Percentiles rank a stretch among this genome's conserved stretches.
phyloP scores from a whole-genome alignment of 257 asterid species.

The Striga asiatica region DNA sequence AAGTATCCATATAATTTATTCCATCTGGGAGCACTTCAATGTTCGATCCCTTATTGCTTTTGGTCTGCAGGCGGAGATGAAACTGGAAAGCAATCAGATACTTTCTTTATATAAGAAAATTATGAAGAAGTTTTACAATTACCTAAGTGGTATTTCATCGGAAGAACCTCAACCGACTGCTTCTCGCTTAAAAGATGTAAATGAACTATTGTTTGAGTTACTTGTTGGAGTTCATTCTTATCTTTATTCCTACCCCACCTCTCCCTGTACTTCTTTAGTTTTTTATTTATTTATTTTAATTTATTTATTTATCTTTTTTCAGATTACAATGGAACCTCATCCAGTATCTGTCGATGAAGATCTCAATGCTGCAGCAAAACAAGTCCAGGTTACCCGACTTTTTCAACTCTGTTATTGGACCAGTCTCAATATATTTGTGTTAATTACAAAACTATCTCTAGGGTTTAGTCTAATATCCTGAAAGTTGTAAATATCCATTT shows the following conservation, averaged over 20 bases:
- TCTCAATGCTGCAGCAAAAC: constrained; percentile 57
- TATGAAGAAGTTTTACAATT: constrained; percentile 67
- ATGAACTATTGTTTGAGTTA: constrained; percentile 6
- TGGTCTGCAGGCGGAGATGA: constrained; percentile 57
- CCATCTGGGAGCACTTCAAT: neutral
- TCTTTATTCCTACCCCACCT: neutral
- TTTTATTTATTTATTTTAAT: neutral
- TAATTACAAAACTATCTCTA: neutral
- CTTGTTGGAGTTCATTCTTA: neutral
- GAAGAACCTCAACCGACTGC: constrained; percentile 34
- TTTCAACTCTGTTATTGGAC: neutral
- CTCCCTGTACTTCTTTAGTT: neutral
- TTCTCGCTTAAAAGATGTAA: constrained; percentile 61
- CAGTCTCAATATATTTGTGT: neutral
- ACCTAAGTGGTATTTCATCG: constrained; percentile 29
- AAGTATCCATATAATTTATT: neutral
- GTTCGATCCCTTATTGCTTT: neutral
- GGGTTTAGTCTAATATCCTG: neutral
- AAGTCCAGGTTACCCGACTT: constrained; percentile 46
- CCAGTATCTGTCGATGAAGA: constrained; percentile 74
- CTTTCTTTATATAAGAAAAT: constrained; percentile 45
- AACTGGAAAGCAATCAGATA: constrained; percentile 66
- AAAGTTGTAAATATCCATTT: too few species aligned
- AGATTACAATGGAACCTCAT: constrained; percentile 72
- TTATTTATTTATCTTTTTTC: constrained; percentile 2